Evolutionary conservation across 2,329 filamentous ascomycete species (phyloP).

Genomic region (Pseudocercospora cruenta): DNA sequence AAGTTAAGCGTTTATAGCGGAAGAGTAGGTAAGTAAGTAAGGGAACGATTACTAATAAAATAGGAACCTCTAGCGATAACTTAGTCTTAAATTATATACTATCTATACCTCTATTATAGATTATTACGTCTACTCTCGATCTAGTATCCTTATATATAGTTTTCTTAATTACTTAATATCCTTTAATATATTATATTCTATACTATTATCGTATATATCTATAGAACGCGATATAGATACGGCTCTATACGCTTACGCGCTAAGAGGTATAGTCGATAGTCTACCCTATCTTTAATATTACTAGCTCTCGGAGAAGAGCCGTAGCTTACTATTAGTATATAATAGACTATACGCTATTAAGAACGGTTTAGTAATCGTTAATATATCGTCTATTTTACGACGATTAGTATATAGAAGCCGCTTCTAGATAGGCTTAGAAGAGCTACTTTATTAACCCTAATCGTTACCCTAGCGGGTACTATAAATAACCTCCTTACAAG

Average conservation of each 20-base stretch:
- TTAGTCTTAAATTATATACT: not conserved
- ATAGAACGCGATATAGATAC: not conserved
- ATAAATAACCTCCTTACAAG: not conserved
- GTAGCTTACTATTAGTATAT: not conserved
- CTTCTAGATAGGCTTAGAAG: not conserved
- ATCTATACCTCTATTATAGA: not conserved
- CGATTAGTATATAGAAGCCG: too few relatives aligned
- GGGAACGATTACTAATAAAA: not conserved
- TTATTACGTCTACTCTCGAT: not conserved
- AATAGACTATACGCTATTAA: not conserved
- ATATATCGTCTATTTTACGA: not conserved
- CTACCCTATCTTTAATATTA: not conserved
- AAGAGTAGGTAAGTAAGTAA: not conserved
- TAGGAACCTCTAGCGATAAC: not conserved
- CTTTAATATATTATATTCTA: not conserved
- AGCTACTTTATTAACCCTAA: not conserved
- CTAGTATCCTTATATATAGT: not conserved
- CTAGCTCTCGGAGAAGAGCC: not conserved
- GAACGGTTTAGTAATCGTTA: not conserved
- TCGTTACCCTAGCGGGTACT: not conserved
- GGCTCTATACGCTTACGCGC: not conserved
- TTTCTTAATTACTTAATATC: not conserved
- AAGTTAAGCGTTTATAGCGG: not conserved
- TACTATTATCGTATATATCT: not conserved
- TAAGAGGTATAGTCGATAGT: not conserved